Evolutionary conservation across 225 moss, liverwort and hornwort genomes (phyloP).

Genomic region (Ulota crispa): DNA sequence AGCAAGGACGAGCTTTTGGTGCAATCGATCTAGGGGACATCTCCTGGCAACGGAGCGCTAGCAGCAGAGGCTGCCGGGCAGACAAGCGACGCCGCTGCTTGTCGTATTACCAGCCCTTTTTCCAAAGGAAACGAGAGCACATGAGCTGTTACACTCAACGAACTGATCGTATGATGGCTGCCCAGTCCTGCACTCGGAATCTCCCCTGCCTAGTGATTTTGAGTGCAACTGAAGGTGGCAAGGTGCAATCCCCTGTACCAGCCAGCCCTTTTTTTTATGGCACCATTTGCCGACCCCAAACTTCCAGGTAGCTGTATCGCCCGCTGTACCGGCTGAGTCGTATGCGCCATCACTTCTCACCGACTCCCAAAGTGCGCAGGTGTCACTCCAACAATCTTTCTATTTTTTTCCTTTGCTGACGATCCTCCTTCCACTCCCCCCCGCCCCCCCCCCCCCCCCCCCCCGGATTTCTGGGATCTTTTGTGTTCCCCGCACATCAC

Average conservation of each 20-base stretch:
- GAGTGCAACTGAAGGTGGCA: background rate
- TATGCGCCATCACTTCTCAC: slow-evolving; percentile 10
- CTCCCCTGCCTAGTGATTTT: background rate
- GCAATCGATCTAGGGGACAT: too few relatives aligned
- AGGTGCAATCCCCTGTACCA: slow-evolving; percentile 6
- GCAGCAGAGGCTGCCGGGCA: background rate
- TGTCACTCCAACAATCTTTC: background rate
- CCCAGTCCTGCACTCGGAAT: background rate
- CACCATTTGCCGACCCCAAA: too few relatives aligned
- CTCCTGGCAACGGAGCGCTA: too few relatives aligned
- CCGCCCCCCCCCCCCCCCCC: too few relatives aligned
- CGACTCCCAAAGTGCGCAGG: slow-evolving; percentile 34
- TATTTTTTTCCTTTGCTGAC: background rate
- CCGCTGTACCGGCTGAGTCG: background rate
- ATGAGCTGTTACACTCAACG: slow-evolving; percentile 28
- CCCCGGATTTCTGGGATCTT: slow-evolving; percentile 13
- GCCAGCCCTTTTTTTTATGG: slow-evolving; percentile 24
- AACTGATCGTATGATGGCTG: slow-evolving; percentile 22
- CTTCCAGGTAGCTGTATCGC: background rate
- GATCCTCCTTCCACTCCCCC: background rate
- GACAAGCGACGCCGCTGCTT: slow-evolving; percentile 22
- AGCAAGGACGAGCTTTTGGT: too few relatives aligned
- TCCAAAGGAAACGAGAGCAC: background rate
- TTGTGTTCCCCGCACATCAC: background rate
- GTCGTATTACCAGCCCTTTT: background rate